phyloP scores from a whole-genome alignment of 2,329 filamentous ascomycete species.

The Aspergillus sojae region DNA sequence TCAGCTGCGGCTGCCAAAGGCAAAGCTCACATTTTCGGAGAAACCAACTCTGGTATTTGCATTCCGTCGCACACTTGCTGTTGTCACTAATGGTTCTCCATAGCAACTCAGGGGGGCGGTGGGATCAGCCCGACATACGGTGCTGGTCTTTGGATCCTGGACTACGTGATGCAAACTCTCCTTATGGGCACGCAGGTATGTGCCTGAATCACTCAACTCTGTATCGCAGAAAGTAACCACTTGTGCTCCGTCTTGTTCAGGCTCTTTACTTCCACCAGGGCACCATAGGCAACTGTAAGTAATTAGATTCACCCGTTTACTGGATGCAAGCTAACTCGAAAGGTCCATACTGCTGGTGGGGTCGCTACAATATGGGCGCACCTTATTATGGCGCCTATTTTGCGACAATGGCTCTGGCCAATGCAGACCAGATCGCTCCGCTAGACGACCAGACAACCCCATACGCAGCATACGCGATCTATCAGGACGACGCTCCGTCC shows the following conservation, averaged over 20 bases:
- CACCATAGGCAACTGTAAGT: conserved; percentile 55
- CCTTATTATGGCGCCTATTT: conserved; percentile 58
- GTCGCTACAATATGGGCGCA: conserved; percentile 52
- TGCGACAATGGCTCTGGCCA: conserved; percentile 50
- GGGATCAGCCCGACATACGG: conserved; percentile 52
- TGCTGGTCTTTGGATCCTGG: conserved; percentile 55
- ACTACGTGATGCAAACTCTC: conserved; percentile 44
- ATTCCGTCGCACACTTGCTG: neutral
- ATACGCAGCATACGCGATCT: conserved; percentile 54
- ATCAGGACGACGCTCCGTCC: conserved; percentile 40
- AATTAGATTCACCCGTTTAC: neutral
- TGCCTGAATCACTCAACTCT: too few species aligned
- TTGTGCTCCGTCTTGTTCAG: neutral
- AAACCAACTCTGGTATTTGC: conserved; percentile 53
- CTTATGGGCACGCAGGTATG: conserved; percentile 32
- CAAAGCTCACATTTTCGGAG: conserved; percentile 53
- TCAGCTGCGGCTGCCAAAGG: conserved; percentile 41
- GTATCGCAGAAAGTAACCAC: neutral
- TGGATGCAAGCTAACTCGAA: neutral
- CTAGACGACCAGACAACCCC: conserved; percentile 48
- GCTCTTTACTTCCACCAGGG: conserved; percentile 54
- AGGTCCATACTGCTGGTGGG: conserved; percentile 54
- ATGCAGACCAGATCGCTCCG: conserved; percentile 47
- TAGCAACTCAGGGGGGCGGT: conserved; percentile 42
- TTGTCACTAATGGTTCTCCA: neutral